Evolutionary conservation across 1,284 basidiomycete genomes (phyloP).

Genomic region (Pyrrhoderma noxium): DNA sequence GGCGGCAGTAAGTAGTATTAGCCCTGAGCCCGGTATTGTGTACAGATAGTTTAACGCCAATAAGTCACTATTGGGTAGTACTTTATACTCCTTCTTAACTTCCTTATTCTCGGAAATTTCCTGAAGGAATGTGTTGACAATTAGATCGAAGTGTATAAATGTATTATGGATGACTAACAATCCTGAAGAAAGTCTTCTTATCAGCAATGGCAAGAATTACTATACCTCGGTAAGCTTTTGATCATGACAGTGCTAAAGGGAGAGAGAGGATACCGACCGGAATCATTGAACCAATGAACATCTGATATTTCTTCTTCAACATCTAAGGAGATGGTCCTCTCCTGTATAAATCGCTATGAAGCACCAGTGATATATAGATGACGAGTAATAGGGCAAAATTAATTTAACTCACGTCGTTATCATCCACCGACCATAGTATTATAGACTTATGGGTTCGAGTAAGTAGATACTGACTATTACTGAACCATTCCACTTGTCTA

Average conservation of each 20-base stretch:
- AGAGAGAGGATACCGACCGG: no score
- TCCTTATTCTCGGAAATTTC: neutral
- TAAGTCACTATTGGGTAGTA: neutral
- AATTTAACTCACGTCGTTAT: neutral
- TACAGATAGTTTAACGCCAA: conserved; percentile 9
- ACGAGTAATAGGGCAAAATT: neutral
- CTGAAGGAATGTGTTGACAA: neutral
- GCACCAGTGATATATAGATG: neutral
- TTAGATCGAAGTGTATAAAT: neutral
- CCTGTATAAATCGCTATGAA: neutral
- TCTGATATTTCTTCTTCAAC: conserved; percentile 7
- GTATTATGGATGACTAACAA: conserved; percentile 11
- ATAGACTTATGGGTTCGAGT: conserved; percentile 8
- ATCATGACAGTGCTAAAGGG: no score
- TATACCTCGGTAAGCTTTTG: no score
- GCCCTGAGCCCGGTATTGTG: conserved; percentile 4
- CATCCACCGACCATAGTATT: conserved; percentile 7
- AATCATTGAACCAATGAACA: conserved; percentile 14
- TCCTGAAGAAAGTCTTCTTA: conserved; percentile 8
- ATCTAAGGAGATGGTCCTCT: neutral
- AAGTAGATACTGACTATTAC: conserved; percentile 4
- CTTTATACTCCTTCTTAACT: neutral
- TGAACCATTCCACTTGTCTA: conserved; percentile 16
- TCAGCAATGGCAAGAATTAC: conserved; percentile 14
- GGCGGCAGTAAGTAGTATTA: conserved; percentile 5